These are phyloP conservation scores for Yamagishiella unicocca DNA, from an alignment of 139 green algal species.

Conservation along the genomic window DNA sequence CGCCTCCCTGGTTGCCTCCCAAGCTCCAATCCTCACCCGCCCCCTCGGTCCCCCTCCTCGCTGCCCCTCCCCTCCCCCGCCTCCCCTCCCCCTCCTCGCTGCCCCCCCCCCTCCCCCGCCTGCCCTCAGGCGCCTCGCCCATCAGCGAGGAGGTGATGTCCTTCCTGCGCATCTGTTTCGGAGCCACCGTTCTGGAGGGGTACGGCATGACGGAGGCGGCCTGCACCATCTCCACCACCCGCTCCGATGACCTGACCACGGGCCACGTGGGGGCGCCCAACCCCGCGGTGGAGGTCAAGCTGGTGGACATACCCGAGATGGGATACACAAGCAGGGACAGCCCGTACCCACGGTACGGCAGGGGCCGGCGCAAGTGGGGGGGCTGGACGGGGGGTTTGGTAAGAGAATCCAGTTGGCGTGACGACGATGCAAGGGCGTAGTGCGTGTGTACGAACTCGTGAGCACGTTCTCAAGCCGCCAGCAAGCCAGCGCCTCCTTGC, in stretches of 20 bases:
- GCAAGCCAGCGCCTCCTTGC: background rate
- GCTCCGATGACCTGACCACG: conserved; percentile 71
- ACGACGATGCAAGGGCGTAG: no score
- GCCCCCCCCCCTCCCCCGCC: background rate
- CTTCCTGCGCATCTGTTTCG: conserved; percentile 95
- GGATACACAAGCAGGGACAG: conserved; percentile 87
- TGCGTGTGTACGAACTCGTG: no score
- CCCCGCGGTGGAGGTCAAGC: conserved; percentile 90
- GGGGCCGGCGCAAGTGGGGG: background rate
- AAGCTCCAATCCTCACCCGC: no score
- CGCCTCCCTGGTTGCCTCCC: no score
- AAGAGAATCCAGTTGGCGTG: no score
- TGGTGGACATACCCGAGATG: conserved; percentile 98
- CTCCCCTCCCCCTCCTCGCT: no score
- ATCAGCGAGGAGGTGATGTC: conserved; percentile 91
- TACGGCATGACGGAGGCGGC: conserved; percentile 89
- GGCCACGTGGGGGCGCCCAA: conserved; percentile 89
- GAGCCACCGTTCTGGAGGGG: conserved; percentile 81
- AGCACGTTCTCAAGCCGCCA: no score
- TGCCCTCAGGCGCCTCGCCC: conserved; percentile 85
- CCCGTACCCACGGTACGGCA: conserved; percentile 78
- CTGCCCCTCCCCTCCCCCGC: no score
- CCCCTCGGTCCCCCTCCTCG: no score
- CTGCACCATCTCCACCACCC: conserved; percentile 86
- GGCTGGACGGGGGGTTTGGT: background rate